Evolutionary conservation across 2,329 filamentous ascomycete species (phyloP).

Genomic region (Cytospora mali): DNA sequence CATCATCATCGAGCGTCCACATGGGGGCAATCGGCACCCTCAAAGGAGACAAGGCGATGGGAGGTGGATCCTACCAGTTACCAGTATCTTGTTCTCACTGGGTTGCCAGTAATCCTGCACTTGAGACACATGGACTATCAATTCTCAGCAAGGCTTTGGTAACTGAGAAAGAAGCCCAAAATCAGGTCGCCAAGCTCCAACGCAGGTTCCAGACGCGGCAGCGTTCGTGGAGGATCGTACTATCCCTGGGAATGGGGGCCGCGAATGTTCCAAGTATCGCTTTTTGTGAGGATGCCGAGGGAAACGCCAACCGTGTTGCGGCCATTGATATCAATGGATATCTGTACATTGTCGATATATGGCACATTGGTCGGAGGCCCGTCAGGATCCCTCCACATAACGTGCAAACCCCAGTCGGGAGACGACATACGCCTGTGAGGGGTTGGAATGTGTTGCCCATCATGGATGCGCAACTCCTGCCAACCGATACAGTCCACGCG

Average conservation of each 20-base stretch:
- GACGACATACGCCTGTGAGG: neutral
- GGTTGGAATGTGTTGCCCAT: constrained; percentile 25
- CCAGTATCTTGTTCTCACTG: neutral
- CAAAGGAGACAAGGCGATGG: neutral
- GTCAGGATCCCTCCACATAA: constrained; percentile 34
- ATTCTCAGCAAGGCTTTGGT: neutral
- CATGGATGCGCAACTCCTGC: constrained; percentile 22
- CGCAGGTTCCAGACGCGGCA: constrained; percentile 44
- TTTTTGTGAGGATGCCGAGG: constrained; percentile 50
- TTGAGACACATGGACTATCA: neutral
- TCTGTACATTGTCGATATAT: constrained; percentile 56
- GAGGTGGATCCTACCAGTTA: neutral
- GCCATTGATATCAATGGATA: constrained; percentile 54
- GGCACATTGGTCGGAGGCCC: constrained; percentile 41
- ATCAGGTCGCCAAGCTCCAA: constrained; percentile 33
- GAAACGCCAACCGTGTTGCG: constrained; percentile 52
- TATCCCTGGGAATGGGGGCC: constrained; percentile 44
- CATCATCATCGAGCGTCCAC: neutral
- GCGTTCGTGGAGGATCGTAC: constrained; percentile 53
- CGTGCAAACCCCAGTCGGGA: constrained; percentile 16
- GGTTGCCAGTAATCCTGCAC: neutral
- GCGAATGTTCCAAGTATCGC: constrained; percentile 57
- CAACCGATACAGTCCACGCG: constrained; percentile 7
- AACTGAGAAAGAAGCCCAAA: neutral
- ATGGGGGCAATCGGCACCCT: neutral